Percentiles rank a stretch among this genome's conserved stretches.
These are phyloP conservation scores for Teratosphaeriaceae sp. DNA, from an alignment of 2,329 filamentous ascomycete species.

Conservation along the genomic window DNA sequence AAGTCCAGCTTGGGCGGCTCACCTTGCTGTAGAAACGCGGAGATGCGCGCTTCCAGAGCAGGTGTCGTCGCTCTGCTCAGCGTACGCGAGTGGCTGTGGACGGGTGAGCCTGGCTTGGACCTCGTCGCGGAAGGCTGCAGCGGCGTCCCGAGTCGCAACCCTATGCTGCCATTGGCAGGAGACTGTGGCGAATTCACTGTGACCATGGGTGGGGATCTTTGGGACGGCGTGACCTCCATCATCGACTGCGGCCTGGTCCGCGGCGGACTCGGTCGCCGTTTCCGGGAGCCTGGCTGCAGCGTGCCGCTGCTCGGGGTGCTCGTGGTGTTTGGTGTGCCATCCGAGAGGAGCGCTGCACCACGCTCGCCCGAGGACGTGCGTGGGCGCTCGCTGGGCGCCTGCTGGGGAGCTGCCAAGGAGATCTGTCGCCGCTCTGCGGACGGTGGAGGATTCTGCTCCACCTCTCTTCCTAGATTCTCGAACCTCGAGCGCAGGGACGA, in stretches of 20 bases:
- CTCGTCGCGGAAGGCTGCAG: conserved; percentile 16
- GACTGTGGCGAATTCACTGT: conserved; percentile 7
- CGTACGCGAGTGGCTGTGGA: conserved; percentile 29
- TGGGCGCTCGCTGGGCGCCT: conserved; percentile 16
- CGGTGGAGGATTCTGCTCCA: conserved; percentile 15
- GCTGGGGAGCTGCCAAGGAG: conserved; percentile 8
- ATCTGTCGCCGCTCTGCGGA: conserved; percentile 10
- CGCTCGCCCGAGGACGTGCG: conserved; percentile 3
- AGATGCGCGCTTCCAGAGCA: conserved; percentile 33
- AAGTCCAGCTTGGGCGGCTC: conserved; percentile 7
- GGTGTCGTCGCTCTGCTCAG: conserved; percentile 38
- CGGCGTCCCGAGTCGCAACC: conserved; percentile 10
- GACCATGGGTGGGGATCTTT: conserved; percentile 57
- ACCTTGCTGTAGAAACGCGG: conserved; percentile 24
- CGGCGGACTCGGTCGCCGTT: conserved; percentile 29
- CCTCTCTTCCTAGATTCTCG: conserved; percentile 56
- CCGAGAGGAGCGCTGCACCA: neutral
- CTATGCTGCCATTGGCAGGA: conserved; percentile 12
- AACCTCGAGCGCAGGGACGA: conserved; percentile 76
- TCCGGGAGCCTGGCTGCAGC: conserved; percentile 8
- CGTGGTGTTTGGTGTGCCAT: too few species aligned
- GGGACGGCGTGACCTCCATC: conserved; percentile 38
- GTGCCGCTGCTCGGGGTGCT: neutral
- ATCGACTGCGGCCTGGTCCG: conserved; percentile 43
- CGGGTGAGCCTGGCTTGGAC: conserved; percentile 21